Conservation (phyloP, 2,329 filamentous ascomycete species). For the Pezicula radicicola region DNA sequence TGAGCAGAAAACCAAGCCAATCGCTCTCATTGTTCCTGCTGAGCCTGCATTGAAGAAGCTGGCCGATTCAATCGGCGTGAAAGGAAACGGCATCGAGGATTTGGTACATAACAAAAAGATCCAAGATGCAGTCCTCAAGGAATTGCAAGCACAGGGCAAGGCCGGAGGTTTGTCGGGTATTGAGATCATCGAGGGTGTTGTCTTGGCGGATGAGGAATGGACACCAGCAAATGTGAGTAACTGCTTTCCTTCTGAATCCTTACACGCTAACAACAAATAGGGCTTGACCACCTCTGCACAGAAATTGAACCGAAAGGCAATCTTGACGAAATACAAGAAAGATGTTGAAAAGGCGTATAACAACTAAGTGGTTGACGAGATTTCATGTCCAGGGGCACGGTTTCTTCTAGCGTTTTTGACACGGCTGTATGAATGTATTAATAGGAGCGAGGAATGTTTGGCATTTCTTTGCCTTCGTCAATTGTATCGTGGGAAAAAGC, state of each 20-base stretch:
- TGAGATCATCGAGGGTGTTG: slow-evolving; percentile 73
- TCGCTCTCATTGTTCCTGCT: slow-evolving; percentile 74
- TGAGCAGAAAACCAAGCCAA: slow-evolving; percentile 68
- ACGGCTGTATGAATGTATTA: too few relatives aligned
- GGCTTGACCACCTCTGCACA: slow-evolving; percentile 66
- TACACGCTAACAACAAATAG: slow-evolving; percentile 39
- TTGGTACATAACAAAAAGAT: slow-evolving; percentile 68
- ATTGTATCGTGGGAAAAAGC: too few relatives aligned
- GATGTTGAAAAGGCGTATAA: slow-evolving; percentile 59
- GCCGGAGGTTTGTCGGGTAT: slow-evolving; percentile 65
- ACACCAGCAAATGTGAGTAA: slow-evolving; percentile 75
- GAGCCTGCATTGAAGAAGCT: slow-evolving; percentile 60
- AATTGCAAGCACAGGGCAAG: slow-evolving; percentile 63
- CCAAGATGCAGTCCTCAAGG: slow-evolving; percentile 58
- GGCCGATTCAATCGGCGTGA: slow-evolving; percentile 58
- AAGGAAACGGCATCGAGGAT: slow-evolving; percentile 59
- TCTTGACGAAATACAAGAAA: slow-evolving; percentile 57
- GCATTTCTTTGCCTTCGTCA: too few relatives aligned
- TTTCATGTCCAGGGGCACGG: too few relatives aligned
- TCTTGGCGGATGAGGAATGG: slow-evolving; percentile 84
- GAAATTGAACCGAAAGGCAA: slow-evolving; percentile 69
- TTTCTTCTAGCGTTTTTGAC: too few relatives aligned
- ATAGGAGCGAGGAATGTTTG: too few relatives aligned
- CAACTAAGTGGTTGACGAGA: neutral
- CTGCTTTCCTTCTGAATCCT: slow-evolving; percentile 28